Conservation (phyloP, 805 yeast species). For the Cyberlindnera saturnus region DNA sequence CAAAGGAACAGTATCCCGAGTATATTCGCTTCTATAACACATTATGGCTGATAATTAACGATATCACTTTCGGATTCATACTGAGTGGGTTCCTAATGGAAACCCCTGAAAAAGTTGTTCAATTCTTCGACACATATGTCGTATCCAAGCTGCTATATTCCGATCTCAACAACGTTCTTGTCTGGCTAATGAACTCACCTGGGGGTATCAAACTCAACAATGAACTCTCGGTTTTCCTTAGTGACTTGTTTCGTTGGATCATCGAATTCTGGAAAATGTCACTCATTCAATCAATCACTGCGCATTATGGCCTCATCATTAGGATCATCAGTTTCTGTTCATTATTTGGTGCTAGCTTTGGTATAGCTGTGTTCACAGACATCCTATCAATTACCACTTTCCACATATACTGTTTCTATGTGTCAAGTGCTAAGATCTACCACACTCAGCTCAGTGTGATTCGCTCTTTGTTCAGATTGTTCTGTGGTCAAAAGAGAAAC, state of each 20-base stretch:
- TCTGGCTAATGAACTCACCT: constrained; percentile 83
- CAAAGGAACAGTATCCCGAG: constrained; percentile 45
- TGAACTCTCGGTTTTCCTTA: constrained; percentile 79
- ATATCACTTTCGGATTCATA: constrained; percentile 66
- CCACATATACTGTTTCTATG: constrained; percentile 73
- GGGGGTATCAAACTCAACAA: constrained; percentile 90
- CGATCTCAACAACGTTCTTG: constrained; percentile 42
- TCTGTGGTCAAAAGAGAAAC: constrained; percentile 85
- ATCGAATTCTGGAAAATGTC: constrained; percentile 53
- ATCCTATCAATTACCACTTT: constrained; percentile 53
- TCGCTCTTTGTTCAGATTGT: constrained; percentile 71
- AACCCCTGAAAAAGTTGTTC: constrained; percentile 24
- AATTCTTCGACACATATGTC: constrained; percentile 23
- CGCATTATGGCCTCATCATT: constrained; percentile 26
- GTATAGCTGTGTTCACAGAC: constrained; percentile 64
- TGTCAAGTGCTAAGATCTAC: constrained; percentile 73
- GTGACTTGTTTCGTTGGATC: constrained; percentile 84
- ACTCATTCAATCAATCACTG: constrained; percentile 23
- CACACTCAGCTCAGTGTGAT: constrained; percentile 66
- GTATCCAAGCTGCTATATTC: constrained; percentile 38
- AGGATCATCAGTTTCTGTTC: constrained; percentile 34
- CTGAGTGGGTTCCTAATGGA: constrained; percentile 43
- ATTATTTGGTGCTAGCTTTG: constrained; percentile 60
- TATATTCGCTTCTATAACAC: constrained; percentile 81
- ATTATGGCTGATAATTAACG: constrained; percentile 82